Conservation (phyloP, 139 green algal species). For the Choricystis sp. region DNA sequence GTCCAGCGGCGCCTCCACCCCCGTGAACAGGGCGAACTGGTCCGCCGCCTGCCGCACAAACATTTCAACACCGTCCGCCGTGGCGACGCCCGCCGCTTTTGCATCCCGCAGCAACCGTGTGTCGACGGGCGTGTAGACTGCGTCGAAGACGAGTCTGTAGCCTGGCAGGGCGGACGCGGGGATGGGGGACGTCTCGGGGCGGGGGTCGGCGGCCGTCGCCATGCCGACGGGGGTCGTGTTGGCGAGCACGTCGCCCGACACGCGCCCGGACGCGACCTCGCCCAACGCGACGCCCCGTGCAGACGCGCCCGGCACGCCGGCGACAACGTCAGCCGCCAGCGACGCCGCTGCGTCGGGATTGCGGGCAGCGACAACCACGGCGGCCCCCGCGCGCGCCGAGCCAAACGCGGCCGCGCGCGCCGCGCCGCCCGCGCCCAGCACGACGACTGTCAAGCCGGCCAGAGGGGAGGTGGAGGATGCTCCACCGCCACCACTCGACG, state of each 20-base stretch:
- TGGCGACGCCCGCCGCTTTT: slow-evolving; percentile 14
- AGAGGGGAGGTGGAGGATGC: slow-evolving; percentile 21
- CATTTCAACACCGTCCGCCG: slow-evolving; percentile 58
- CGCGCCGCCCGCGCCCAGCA: slow-evolving; percentile 87
- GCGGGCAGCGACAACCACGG: slow-evolving; percentile 64
- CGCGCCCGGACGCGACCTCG: slow-evolving; percentile 13
- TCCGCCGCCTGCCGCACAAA: slow-evolving; percentile 92
- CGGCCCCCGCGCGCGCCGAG: slow-evolving; percentile 36
- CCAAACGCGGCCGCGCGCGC: slow-evolving; percentile 83
- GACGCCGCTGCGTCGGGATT: slow-evolving; percentile 38
- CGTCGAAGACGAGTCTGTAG: slow-evolving; percentile 85
- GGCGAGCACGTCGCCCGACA: slow-evolving; percentile 65
- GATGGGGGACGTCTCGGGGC: slow-evolving; percentile 44
- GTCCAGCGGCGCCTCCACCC: slow-evolving; percentile 26
- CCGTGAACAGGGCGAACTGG: slow-evolving; percentile 78
- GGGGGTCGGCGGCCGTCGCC: too few relatives aligned
- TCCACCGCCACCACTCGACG: background rate
- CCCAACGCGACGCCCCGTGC: slow-evolving; percentile 9
- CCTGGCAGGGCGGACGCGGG: slow-evolving; percentile 22
- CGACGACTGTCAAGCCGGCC: slow-evolving; percentile 57
- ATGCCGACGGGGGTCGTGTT: slow-evolving; percentile 95
- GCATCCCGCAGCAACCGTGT: slow-evolving; percentile 64
- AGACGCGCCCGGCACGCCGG: background rate
- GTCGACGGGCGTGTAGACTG: slow-evolving; percentile 87
- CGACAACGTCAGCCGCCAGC: slow-evolving; percentile 34